Base-by-base conservation (phyloP, 2,329 filamentous ascomycete species). In the Fusarium pseudocircinatum region DNA sequence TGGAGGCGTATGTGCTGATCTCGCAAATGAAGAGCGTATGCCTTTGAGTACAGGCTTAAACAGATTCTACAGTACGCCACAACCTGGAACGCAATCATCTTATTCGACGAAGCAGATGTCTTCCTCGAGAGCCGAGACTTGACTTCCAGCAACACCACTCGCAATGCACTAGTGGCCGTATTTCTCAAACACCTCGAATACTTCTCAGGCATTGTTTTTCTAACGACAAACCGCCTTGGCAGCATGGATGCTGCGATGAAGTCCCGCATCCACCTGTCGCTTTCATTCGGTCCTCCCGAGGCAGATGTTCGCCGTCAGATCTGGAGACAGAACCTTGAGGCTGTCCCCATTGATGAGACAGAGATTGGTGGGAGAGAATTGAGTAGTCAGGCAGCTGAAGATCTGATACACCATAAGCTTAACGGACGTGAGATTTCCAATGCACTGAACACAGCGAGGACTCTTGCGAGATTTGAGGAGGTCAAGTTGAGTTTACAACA, bases 1-100 rank as follows among this genome's bases (percentile, higher is more conserved):
- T 0, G 20, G 24, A 3, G 9, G 7, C 5, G 1, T 7, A 4
- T 14, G 1, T 3, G 1, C 50, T 54, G 3, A 40, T 6, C 1
- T 18, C 1, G 4, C 3, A 28, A 14, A n/a, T 28, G 8, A 34
- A 54, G 52, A 18, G 24, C 52, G 2, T 54, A 37, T 9, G 24
- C 24, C 7, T 54, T 54, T 18, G 52, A 54, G 3, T 7, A 28
- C 15, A 54, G 36, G 26, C 52, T 54, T 7, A n/a, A 54, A 11
- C 14, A 40, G 26, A 18, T 30, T n/a, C 26, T 54, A 2, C 52
- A 54, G 4, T 54, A 40, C 20, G 52, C 52, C 7, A 54, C 52
- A 15, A 54, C 52, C 10, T 54, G 52, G 52, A 54, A 54, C 24
- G 26, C 52, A 0, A 40, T 54, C 7, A 40, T 54, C 4, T 3